Percentiles rank a stretch among this genome's conserved stretches.
These are phyloP conservation scores for Nakataea oryzae DNA, from an alignment of 2,329 filamentous ascomycete genomes.

Conservation along the genomic window DNA sequence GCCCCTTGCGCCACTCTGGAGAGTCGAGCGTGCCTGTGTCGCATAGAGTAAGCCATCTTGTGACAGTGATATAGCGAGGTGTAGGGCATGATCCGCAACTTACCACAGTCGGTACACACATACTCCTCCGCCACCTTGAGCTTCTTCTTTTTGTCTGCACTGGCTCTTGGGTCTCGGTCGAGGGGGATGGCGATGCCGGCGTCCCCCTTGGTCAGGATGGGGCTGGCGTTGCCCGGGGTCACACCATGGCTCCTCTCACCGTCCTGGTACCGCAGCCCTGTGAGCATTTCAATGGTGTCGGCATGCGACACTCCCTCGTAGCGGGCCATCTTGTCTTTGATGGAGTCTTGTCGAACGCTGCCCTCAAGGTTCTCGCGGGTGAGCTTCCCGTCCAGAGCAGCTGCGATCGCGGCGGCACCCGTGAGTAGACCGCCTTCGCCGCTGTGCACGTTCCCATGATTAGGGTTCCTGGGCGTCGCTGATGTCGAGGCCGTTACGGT, in stretches of 20 bases:
- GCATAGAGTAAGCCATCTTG: background rate
- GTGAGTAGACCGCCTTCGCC: background rate
- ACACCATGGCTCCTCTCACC: constrained; percentile 83
- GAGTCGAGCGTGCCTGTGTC: constrained; percentile 67
- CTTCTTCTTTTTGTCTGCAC: constrained; percentile 76
- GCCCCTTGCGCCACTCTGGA: constrained; percentile 92
- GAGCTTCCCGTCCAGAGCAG: constrained; percentile 28
- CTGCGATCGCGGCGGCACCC: too few species aligned
- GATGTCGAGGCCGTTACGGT: constrained; percentile 19
- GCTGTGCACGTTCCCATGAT: background rate
- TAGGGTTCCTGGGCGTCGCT: constrained; percentile 6
- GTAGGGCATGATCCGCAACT: constrained; percentile 14
- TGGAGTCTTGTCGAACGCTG: constrained; percentile 56
- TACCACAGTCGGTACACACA: constrained; percentile 87
- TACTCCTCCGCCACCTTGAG: constrained; percentile 79
- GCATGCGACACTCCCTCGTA: constrained; percentile 67
- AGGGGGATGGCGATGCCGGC: constrained; percentile 75
- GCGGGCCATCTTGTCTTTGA: constrained; percentile 75
- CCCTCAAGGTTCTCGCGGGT: constrained; percentile 76
- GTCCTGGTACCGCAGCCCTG: constrained; percentile 76
- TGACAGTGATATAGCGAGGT: background rate
- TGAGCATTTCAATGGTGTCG: constrained; percentile 88
- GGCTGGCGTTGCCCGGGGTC: constrained; percentile 74
- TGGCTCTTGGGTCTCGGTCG: constrained; percentile 38
- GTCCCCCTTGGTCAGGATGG: constrained; percentile 73